phyloP scores from a whole-genome alignment of 805 yeast species.

The Wickerhamomyces rabaulensis region DNA sequence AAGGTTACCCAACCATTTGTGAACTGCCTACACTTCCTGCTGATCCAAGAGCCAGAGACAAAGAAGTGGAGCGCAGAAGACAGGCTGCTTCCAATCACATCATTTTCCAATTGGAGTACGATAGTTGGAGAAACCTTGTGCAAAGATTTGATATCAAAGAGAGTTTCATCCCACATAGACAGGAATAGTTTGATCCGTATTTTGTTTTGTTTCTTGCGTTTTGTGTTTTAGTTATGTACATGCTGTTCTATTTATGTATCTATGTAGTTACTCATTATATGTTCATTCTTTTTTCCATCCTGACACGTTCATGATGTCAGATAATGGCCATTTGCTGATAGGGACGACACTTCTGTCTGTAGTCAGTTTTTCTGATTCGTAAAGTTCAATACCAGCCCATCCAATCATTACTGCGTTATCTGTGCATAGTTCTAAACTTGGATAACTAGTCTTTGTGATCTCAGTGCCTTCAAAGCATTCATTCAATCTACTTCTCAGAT shows the following conservation, averaged over 20 bases:
- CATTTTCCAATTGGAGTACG: slow-evolving; percentile 64
- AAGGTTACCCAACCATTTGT: slow-evolving; percentile 37
- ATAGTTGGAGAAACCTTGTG: slow-evolving; percentile 59
- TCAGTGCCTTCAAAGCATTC: slow-evolving; percentile 28
- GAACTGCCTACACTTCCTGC: slow-evolving; percentile 27
- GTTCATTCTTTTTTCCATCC: slow-evolving; percentile 38
- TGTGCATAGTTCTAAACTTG: slow-evolving; percentile 71
- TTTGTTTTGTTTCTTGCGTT: neutral
- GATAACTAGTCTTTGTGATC: slow-evolving; percentile 51
- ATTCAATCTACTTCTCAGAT: slow-evolving; percentile 45
- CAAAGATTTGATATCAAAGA: slow-evolving; percentile 49
- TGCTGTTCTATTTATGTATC: neutral
- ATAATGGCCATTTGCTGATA: slow-evolving; percentile 77
- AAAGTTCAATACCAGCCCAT: slow-evolving; percentile 90
- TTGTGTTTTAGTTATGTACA: slow-evolving; percentile 1
- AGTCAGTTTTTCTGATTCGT: slow-evolving; percentile 39
- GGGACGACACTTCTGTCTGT: slow-evolving; percentile 59
- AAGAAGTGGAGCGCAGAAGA: slow-evolving; percentile 22
- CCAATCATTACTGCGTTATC: slow-evolving; percentile 98
- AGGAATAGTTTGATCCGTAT: slow-evolving; percentile 5
- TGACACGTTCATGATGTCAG: slow-evolving; percentile 41
- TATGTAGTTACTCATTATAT: neutral
- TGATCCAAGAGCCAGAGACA: slow-evolving; percentile 19
- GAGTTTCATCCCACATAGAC: slow-evolving; percentile 44
- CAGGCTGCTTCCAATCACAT: slow-evolving; percentile 47